Base-by-base conservation (phyloP, 495 filamentous ascomycete species). In the Polyplosphaeria fusca region DNA sequence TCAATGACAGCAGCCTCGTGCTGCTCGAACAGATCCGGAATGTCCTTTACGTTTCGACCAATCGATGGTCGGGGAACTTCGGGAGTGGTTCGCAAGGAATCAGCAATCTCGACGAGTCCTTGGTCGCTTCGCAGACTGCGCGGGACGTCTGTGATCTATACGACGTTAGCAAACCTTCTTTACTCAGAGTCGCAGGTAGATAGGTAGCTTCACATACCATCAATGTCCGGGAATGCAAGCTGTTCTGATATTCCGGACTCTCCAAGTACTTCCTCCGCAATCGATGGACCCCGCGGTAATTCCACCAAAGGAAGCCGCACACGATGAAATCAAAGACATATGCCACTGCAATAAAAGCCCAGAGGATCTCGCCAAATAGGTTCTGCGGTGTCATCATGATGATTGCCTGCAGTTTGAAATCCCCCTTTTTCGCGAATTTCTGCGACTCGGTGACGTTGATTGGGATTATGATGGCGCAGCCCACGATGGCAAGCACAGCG, bases 101-200 rank as follows among this genome's bases (percentile, higher is more conserved):
- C 89, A 35, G 86, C 88, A 37, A 96, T 77, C 57, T 82, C 78
- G 51, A 90, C 76, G 53, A 98, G 83, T 13, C 93, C 93, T 69
- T 95, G 91, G 68, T 97, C 91, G 1, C 84, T 85, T 22, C 87
- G 75, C 25, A 79, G 77, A 3, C 80, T 77, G 32, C 77, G 79
- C 7, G 92, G 89, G 46, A 98, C 85, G 73, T 96, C 87, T 39
- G 88, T 93, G 47, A 98, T 72, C n/a, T n/a, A n/a, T n/a, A n/a
- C n/a, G n/a, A n/a, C n/a, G n/a, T n/a, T n/a, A n/a, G n/a, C n/a
- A n/a, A n/a, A n/a, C n/a, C n/a, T n/a, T n/a, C n/a, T n/a, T n/a
- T n/a, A n/a, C n/a, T n/a, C n/a, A n/a, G n/a, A n/a, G n/a, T n/a
- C n/a, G n/a, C n/a, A n/a, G n/a, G n/a, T n/a, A n/a, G n/a, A n/a